phyloP scores from a whole-genome alignment of 2,329 filamentous ascomycete species.

The Fusarium domesticum region DNA sequence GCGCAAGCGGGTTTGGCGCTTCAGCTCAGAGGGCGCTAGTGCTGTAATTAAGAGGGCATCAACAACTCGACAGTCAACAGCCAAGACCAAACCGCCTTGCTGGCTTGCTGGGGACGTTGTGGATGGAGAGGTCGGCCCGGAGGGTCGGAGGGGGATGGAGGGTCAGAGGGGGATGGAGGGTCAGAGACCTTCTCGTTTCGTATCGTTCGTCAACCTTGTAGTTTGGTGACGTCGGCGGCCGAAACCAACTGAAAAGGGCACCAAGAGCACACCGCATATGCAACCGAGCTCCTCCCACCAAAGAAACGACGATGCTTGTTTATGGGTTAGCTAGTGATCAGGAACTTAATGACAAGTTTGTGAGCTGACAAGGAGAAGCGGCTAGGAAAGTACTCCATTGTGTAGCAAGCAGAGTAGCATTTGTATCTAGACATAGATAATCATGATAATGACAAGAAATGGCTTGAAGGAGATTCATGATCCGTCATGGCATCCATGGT shows the following conservation, averaged over 20 bases:
- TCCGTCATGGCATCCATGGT: background rate
- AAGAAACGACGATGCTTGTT: too few species aligned
- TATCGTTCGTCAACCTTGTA: slow-evolving; percentile 22
- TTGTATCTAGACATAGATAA: background rate
- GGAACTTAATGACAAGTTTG: too few species aligned
- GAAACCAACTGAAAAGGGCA: slow-evolving; percentile 12
- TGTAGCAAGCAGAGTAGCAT: background rate
- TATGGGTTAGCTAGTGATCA: too few species aligned
- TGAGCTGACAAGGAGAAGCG: too few species aligned
- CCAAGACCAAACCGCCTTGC: slow-evolving; percentile 26
- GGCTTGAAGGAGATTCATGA: background rate
- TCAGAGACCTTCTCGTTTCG: slow-evolving; percentile 25
- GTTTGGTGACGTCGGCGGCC: slow-evolving; percentile 30
- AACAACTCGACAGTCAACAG: slow-evolving; percentile 21
- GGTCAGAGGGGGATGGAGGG: slow-evolving; percentile 18
- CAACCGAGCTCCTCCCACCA: slow-evolving; percentile 11
- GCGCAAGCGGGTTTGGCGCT: slow-evolving; percentile 34
- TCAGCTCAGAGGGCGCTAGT: slow-evolving; percentile 28
- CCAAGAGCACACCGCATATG: slow-evolving; percentile 19
- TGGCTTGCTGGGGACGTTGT: slow-evolving; percentile 30
- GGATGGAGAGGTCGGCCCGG: slow-evolving; percentile 31
- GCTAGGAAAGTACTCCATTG: too few species aligned
- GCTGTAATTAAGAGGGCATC: slow-evolving; percentile 5
- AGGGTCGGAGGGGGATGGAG: slow-evolving; percentile 21
- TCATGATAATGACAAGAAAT: background rate